These are phyloP conservation scores for Penicillium cataractarum DNA, from an alignment of 495 filamentous ascomycete species.

Conservation along the genomic window DNA sequence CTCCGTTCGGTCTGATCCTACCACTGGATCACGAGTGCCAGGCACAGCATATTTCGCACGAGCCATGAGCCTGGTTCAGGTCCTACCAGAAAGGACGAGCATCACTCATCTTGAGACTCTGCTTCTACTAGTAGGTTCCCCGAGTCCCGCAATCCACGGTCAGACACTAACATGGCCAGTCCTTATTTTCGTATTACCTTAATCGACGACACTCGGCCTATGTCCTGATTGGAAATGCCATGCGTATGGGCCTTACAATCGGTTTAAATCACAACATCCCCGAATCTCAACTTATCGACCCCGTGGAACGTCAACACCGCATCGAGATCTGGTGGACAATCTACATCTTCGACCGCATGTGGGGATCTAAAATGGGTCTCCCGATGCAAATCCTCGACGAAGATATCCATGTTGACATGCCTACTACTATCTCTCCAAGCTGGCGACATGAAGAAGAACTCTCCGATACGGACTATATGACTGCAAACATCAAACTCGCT, in stretches of 20 bases:
- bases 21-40: slow-evolving; percentile 39
- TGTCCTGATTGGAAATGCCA: slow-evolving; percentile 45
- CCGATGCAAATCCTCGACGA: slow-evolving; percentile 51
- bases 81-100: slow-evolving; percentile 46
- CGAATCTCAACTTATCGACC: slow-evolving; percentile 50
- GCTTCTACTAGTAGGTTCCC: slow-evolving; percentile 38
- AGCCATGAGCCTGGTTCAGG: slow-evolving; percentile 45
- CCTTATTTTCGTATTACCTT: slow-evolving; percentile 49
- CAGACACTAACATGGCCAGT: slow-evolving; percentile 25
- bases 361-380: slow-evolving; percentile 51
- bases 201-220: slow-evolving; percentile 51
- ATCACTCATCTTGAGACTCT: slow-evolving; percentile 48
- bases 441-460: slow-evolving; percentile 48
- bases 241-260: slow-evolving; percentile 47
- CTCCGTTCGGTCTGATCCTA: slow-evolving; percentile 41
- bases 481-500: slow-evolving; percentile 47
- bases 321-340: slow-evolving; percentile 53
- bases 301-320: slow-evolving; percentile 48
- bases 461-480: slow-evolving; percentile 43
- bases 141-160: no score
- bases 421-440: slow-evolving; percentile 36
- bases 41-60: slow-evolving; percentile 50
- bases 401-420: slow-evolving; percentile 52
- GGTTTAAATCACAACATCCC: slow-evolving; percentile 52
- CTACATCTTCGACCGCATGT: slow-evolving; percentile 54